Conservation (phyloP, 176 grass and related monocot genomes). For the Triticum monococcum region DNA sequence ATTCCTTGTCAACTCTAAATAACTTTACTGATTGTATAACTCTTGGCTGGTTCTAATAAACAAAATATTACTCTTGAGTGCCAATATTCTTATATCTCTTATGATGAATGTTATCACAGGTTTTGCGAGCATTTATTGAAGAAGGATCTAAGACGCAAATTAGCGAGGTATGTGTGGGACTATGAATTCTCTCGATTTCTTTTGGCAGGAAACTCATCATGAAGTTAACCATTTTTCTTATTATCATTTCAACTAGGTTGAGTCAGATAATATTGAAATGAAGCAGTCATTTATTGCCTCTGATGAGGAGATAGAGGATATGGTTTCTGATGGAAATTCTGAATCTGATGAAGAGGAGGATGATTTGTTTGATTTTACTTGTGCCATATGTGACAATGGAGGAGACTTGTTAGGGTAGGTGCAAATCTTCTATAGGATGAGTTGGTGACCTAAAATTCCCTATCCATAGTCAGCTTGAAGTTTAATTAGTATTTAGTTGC, state of each 20-base stretch:
- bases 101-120: conserved; percentile 31
- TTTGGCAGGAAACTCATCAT: conserved; percentile 9
- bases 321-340: conserved; percentile 24
- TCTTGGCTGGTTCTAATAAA: neutral
- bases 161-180: conserved; percentile 28
- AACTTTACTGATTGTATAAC: neutral
- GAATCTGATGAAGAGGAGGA: conserved; percentile 79
- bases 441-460: conserved; percentile 7
- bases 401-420: conserved; percentile 78
- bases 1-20: neutral
- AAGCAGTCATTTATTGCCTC: conserved; percentile 69
- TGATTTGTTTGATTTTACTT: conserved; percentile 77
- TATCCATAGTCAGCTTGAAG: neutral
- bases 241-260: conserved; percentile 44
- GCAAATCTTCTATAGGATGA: neutral
- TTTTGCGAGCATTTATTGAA: conserved; percentile 34
- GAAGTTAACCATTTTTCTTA: conserved; percentile 16
- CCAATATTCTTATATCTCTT: neutral
- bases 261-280: conserved; percentile 38
- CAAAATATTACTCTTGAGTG: neutral
- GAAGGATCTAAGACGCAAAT: conserved; percentile 21
- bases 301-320: conserved; percentile 56
- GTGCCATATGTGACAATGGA: conserved; percentile 87
- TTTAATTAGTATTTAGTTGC: conserved; percentile 2
- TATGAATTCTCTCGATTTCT: neutral